Evolutionary conservation across 2,329 filamentous ascomycete species (phyloP).

Genomic region (Cladosporium sp.): DNA sequence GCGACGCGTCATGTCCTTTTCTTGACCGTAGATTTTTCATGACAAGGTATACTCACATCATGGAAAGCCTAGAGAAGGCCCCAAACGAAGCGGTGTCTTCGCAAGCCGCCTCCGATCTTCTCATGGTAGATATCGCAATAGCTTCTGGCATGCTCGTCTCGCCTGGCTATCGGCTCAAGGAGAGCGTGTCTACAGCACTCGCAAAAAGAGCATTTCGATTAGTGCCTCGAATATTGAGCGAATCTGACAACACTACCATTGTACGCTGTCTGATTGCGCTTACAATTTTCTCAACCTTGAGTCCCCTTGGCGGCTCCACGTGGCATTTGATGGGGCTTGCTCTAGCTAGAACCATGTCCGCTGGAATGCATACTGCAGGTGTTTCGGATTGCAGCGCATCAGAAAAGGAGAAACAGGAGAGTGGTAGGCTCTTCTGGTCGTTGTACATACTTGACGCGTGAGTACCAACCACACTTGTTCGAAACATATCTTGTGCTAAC

Average conservation of each 20-base stretch:
- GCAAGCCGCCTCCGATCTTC: not conserved
- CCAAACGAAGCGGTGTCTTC: not conserved
- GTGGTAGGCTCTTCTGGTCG: conserved; percentile 9
- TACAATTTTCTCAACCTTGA: not conserved
- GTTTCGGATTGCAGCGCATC: not conserved
- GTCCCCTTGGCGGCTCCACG: conserved; percentile 4
- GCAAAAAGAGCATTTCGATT: not conserved
- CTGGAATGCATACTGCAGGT: conserved; percentile 10
- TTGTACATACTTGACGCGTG: conserved; percentile 9
- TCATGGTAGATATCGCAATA: not conserved
- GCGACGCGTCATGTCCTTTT: conserved; percentile 6
- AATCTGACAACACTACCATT: not conserved
- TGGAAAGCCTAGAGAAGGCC: not conserved
- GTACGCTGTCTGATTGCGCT: conserved; percentile 3
- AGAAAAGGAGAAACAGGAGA: not conserved
- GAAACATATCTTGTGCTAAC: not conserved
- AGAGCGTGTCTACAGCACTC: not conserved
- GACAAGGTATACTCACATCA: not conserved
- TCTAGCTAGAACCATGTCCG: conserved; percentile 8
- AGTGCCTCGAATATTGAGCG: not conserved
- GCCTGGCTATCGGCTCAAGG: not conserved
- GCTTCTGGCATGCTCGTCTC: conserved; percentile 1
- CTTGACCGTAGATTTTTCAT: conserved; percentile 3
- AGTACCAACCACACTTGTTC: not conserved
- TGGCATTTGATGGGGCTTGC: conserved; percentile 13